Evolutionary conservation across 257 asterid species (phyloP).

Genomic region (Solanum chilense): DNA sequence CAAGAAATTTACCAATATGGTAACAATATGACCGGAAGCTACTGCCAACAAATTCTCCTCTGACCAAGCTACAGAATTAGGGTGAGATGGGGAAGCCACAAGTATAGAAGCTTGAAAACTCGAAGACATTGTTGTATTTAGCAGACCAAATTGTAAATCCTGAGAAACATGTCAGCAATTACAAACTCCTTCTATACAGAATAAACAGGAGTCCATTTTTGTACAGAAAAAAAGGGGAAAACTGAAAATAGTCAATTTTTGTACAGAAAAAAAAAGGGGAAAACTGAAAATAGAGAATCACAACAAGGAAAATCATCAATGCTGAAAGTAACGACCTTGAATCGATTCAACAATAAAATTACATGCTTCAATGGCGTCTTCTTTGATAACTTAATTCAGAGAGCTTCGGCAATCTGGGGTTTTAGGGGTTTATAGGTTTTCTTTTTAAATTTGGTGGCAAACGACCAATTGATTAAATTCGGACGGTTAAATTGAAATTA

Average conservation of each 20-base stretch:
- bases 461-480: background rate
- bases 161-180: background rate
- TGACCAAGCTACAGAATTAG: slow-evolving; percentile 79
- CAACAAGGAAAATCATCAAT: background rate
- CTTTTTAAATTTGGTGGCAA: background rate
- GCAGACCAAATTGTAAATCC: background rate
- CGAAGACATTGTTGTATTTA: slow-evolving; percentile 29
- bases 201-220: background rate
- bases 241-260: background rate
- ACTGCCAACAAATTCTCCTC: slow-evolving; percentile 83
- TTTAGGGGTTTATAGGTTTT: background rate
- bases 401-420: background rate
- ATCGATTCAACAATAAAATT: background rate
- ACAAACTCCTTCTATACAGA: background rate
- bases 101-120: slow-evolving; percentile 57
- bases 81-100: slow-evolving; percentile 53
- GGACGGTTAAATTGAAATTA: background rate
- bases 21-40: slow-evolving; percentile 51
- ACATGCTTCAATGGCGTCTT: background rate
- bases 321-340: background rate
- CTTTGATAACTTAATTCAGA: background rate
- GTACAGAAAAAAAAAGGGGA: background rate
- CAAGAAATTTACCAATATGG: slow-evolving; percentile 44
- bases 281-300: background rate
- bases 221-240: background rate